These are phyloP conservation scores for Floccularia luteovirens DNA, from an alignment of 768 basidiomycete species.

Conservation along the genomic window DNA sequence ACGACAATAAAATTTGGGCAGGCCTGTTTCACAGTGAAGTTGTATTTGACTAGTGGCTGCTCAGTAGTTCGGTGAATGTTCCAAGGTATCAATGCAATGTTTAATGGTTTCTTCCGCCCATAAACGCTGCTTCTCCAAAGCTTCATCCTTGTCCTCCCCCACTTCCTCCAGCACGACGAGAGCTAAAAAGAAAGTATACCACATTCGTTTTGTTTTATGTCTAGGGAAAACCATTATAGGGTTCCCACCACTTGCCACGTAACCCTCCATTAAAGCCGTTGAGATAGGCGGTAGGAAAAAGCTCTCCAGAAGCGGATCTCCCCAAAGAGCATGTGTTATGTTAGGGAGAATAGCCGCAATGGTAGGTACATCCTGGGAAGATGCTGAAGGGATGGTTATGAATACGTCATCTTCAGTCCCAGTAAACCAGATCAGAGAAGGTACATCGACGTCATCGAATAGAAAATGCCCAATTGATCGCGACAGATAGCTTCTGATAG, in stretches of 20 bases:
- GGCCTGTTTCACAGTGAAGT: too few relatives aligned
- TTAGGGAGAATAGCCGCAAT: slow-evolving; percentile 42
- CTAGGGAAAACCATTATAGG: slow-evolving; percentile 48
- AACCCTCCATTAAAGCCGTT: slow-evolving; percentile 53
- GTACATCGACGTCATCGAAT: slow-evolving; percentile 72
- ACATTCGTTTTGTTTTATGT: slow-evolving; percentile 69
- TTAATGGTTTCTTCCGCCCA: slow-evolving; percentile 37
- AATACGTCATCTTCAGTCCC: slow-evolving; percentile 52
- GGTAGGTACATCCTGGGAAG: slow-evolving; percentile 8
- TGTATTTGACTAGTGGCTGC: too few relatives aligned
- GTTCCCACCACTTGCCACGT: slow-evolving; percentile 39
- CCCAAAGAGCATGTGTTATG: slow-evolving; percentile 57
- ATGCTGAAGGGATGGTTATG: slow-evolving; percentile 26
- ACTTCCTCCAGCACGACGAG: slow-evolving; percentile 41
- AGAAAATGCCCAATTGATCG: slow-evolving; percentile 71
- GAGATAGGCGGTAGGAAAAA: slow-evolving; percentile 46
- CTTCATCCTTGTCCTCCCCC: slow-evolving; percentile 8
- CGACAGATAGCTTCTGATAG: slow-evolving; percentile 43
- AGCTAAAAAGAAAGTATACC: slow-evolving; percentile 68
- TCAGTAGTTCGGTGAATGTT: slow-evolving; percentile 46
- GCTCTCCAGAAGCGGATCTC: slow-evolving; percentile 67
- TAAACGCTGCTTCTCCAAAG: slow-evolving; percentile 13
- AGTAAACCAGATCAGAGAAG: slow-evolving; percentile 59
- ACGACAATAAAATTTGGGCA: too few relatives aligned
- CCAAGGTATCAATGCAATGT: slow-evolving; percentile 30